These are phyloP conservation scores for Ramaria sp. DNA, from an alignment of 768 basidiomycete genomes.

Conservation along the genomic window DNA sequence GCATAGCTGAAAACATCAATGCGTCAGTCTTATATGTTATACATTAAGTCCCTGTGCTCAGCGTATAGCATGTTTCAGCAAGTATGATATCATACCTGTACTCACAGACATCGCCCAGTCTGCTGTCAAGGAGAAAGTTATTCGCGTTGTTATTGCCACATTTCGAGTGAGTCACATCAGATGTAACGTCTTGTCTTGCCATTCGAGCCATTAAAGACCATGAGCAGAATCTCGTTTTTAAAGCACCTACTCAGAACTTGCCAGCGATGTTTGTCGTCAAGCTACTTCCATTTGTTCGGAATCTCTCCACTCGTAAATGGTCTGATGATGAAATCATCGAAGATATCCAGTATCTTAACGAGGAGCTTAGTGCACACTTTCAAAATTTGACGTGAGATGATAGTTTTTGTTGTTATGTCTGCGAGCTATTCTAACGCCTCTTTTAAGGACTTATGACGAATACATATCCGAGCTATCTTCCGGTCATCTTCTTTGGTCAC, in stretches of 20 bases:
- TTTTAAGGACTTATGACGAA: slow-evolving; percentile 83
- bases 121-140: slow-evolving; percentile 95
- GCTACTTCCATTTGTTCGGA: slow-evolving; percentile 78
- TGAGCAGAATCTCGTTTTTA: slow-evolving; percentile 73
- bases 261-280: slow-evolving; percentile 88
- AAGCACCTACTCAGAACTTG: slow-evolving; percentile 80
- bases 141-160: slow-evolving; percentile 85
- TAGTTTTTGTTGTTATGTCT: not conserved
- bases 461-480: slow-evolving; percentile 84
- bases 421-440: not conserved
- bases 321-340: slow-evolving; percentile 92
- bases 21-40: slow-evolving; percentile 43
- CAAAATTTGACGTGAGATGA: slow-evolving; percentile 75
- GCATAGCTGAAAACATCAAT: slow-evolving; percentile 78
- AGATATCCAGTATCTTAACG: slow-evolving; percentile 78
- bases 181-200: not conserved
- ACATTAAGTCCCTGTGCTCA: slow-evolving; percentile 1
- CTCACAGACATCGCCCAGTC: slow-evolving; percentile 75
- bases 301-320: slow-evolving; percentile 76
- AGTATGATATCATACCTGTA: slow-evolving; percentile 80
- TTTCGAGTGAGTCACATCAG: slow-evolving; percentile 48
- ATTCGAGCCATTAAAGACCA: slow-evolving; percentile 1
- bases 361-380: slow-evolving; percentile 77
- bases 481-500: slow-evolving; percentile 90
- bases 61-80: slow-evolving; percentile 33